Percentiles rank a stretch among this genome's conserved stretches.
Conservation (phyloP, 305 asterid species). For the Rubia peregrina region DNA sequence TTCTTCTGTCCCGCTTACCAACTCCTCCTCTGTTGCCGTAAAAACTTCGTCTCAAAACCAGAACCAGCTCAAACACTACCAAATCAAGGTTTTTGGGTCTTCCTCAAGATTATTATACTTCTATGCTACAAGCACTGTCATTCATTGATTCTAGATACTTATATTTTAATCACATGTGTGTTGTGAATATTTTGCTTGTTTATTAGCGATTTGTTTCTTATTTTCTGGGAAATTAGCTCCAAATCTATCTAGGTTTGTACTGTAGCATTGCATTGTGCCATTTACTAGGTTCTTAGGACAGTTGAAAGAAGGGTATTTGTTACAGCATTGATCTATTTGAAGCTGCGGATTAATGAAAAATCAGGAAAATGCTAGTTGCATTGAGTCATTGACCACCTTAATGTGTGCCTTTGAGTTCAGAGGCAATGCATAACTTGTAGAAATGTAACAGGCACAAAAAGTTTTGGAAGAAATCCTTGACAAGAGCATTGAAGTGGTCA, state of each 20-base stretch:
- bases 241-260: background rate
- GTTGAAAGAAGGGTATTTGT: background rate
- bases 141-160: background rate
- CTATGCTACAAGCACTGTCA: background rate
- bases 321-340: no score
- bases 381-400: background rate
- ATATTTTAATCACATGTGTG: background rate
- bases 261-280: background rate
- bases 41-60: slow-evolving; percentile 22
- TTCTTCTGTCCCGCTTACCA: slow-evolving; percentile 32
- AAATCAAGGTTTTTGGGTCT: slow-evolving; percentile 46
- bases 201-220: background rate
- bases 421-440: slow-evolving; percentile 1
- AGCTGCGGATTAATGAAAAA: background rate
- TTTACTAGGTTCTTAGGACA: background rate
- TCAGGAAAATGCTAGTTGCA: background rate
- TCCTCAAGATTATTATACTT: background rate
- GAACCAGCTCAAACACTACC: slow-evolving; percentile 53
- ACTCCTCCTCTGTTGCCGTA: no score
- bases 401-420: background rate
- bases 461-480: slow-evolving; percentile 51
- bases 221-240: background rate
- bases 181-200: background rate
- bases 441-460: slow-evolving; percentile 52
- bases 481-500: slow-evolving; percentile 49